phyloP scores from a whole-genome alignment of 2,329 filamentous ascomycete genomes.

The Acrodontium crateriforme region DNA sequence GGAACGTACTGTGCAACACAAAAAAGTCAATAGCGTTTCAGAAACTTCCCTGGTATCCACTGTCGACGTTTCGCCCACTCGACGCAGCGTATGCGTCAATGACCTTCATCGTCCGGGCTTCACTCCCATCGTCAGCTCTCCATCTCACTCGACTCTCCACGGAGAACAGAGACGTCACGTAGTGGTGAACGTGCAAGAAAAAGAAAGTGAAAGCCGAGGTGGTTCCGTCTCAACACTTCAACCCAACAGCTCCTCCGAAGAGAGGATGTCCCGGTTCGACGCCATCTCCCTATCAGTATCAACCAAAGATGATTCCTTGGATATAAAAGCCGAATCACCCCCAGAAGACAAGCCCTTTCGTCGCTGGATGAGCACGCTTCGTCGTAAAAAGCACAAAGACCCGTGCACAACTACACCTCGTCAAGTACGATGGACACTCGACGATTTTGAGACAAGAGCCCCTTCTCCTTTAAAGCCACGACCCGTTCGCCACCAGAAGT shows the following conservation, averaged over 20 bases:
- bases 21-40: slow-evolving; percentile 14
- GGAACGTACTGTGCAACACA: slow-evolving; percentile 13
- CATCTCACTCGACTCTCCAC: slow-evolving; percentile 1
- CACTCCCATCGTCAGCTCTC: slow-evolving; percentile 5
- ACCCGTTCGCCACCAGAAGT: slow-evolving; percentile 23
- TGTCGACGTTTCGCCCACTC: slow-evolving; percentile 5
- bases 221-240: background rate
- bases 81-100: slow-evolving; percentile 4
- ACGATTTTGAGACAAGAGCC: slow-evolving; percentile 18
- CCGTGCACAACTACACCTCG: slow-evolving; percentile 23
- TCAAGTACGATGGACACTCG: slow-evolving; percentile 22
- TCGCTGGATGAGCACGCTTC: slow-evolving; percentile 59
- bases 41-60: slow-evolving; percentile 15
- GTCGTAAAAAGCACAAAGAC: slow-evolving; percentile 40
- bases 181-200: background rate
- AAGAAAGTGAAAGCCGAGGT: background rate
- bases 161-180: slow-evolving; percentile 1
- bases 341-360: slow-evolving; percentile 42
- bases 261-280: no score
- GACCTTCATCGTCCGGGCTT: slow-evolving; percentile 7
- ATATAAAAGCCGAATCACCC: slow-evolving; percentile 1
- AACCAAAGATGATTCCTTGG: slow-evolving; percentile 1
- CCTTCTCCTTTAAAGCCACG: slow-evolving; percentile 5
- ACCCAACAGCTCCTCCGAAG: background rate
- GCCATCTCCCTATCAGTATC: slow-evolving; percentile 1